Conservation (phyloP, 2,329 filamentous ascomycete species). For the Fusarium succisae region DNA sequence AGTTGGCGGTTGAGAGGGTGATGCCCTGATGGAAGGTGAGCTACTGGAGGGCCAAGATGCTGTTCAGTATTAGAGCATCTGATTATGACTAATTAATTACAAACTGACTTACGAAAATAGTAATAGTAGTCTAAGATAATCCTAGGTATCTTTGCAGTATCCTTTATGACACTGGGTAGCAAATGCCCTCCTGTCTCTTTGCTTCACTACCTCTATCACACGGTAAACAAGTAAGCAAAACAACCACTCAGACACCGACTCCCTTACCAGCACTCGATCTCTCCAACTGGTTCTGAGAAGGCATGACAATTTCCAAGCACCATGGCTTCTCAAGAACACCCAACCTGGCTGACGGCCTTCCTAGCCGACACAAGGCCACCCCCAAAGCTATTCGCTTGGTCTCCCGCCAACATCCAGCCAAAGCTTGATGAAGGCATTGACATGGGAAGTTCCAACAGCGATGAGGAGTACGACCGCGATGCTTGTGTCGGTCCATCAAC, state of each 20-base stretch:
- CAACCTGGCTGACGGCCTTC: neutral
- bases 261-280: too few species aligned
- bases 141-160: too few species aligned
- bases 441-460: neutral
- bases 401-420: neutral
- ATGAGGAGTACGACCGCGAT: neutral
- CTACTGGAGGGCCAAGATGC: too few species aligned
- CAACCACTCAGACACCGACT: neutral
- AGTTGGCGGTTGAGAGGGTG: rapidly evolving
- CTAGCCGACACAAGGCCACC: neutral
- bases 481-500: rapidly evolving
- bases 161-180: too few species aligned
- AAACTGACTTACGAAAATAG: too few species aligned
- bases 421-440: neutral
- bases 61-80: too few species aligned
- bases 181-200: too few species aligned
- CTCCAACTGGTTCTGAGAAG: neutral
- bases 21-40: rapidly evolving
- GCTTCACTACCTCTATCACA: neutral
- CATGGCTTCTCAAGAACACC: neutral
- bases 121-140: too few species aligned
- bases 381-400: conserved; percentile 9
- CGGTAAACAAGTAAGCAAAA: too few species aligned
- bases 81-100: neutral
- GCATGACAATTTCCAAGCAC: too few species aligned